Percentiles rank a stretch among this genome's conserved stretches.
These are phyloP conservation scores for Hura crepitans DNA, from an alignment of 441 rosid genomes.

Conservation along the genomic window DNA sequence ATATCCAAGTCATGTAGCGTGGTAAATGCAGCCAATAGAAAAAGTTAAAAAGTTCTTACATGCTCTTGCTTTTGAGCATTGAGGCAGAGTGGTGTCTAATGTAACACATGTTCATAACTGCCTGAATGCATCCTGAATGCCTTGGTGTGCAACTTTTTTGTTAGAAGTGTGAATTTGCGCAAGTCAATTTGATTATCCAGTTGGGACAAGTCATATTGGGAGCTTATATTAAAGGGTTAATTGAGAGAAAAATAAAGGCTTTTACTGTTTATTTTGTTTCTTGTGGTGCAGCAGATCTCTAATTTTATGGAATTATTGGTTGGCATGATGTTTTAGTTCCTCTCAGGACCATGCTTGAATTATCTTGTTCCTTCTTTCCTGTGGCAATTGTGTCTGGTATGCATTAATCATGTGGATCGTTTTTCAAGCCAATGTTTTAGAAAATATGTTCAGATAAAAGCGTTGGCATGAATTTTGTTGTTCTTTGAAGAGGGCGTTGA, in stretches of 20 bases:
- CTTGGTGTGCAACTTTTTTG: neutral
- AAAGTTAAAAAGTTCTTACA: neutral
- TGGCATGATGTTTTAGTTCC: neutral
- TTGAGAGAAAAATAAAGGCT: no score
- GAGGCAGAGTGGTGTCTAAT: neutral
- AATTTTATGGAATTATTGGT: neutral
- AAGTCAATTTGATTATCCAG: neutral
- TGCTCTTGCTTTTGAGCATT: neutral
- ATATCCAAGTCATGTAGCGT: neutral
- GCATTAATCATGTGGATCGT: constrained; percentile 3
- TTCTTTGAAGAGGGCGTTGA: neutral
- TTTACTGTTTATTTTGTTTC: no score
- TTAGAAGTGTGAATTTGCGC: neutral
- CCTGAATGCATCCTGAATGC: neutral
- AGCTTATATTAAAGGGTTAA: no score
- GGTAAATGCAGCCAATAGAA: neutral
- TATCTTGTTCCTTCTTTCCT: neutral
- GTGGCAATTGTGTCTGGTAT: neutral
- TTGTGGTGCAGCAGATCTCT: no score
- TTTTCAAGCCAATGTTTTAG: neutral
- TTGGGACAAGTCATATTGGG: no score
- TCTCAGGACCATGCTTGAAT: neutral
- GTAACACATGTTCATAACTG: no score
- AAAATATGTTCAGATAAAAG: neutral
- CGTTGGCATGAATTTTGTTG: neutral